phyloP scores from a whole-genome alignment of 2,329 filamentous ascomycete species.

The Chaetomium strumarium region DNA sequence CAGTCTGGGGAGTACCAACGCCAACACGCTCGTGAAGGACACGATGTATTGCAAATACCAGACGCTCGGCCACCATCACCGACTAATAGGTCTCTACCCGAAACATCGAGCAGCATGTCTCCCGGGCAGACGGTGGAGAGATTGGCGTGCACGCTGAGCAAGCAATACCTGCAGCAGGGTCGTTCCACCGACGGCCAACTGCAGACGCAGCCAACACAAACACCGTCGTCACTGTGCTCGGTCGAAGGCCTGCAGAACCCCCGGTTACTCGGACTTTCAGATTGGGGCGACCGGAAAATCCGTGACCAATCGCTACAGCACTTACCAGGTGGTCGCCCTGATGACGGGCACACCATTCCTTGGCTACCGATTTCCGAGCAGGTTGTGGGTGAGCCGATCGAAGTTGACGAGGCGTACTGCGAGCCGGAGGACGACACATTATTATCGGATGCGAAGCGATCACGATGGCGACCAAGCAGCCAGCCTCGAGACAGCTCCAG shows the following conservation, averaged over 20 bases:
- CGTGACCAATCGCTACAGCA: slow-evolving; percentile 9
- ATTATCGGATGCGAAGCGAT: background rate
- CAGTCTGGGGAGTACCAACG: background rate
- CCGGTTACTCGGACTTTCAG: background rate
- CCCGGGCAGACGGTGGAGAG: slow-evolving; percentile 14
- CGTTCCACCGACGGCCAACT: background rate
- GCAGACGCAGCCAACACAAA: slow-evolving; percentile 2
- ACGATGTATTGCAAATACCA: background rate
- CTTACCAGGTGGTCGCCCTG: background rate
- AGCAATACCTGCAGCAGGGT: slow-evolving; percentile 20
- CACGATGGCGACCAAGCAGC: slow-evolving; percentile 2
- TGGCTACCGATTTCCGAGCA: background rate
- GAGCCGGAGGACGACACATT: background rate
- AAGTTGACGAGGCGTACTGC: slow-evolving; percentile 7
- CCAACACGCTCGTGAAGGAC: background rate
- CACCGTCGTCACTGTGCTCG: background rate
- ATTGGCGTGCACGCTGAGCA: slow-evolving; percentile 22
- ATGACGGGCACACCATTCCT: background rate
- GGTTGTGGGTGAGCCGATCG: background rate
- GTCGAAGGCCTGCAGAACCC: background rate
- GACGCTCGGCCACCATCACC: background rate
- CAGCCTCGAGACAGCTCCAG: background rate
- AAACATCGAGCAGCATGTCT: background rate
- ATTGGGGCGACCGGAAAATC: slow-evolving; percentile 12
- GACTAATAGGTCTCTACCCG: background rate